Evolutionary conservation across 371 early-diverging fungal species (phyloP).

Genomic region (Entomophthora muscae): DNA sequence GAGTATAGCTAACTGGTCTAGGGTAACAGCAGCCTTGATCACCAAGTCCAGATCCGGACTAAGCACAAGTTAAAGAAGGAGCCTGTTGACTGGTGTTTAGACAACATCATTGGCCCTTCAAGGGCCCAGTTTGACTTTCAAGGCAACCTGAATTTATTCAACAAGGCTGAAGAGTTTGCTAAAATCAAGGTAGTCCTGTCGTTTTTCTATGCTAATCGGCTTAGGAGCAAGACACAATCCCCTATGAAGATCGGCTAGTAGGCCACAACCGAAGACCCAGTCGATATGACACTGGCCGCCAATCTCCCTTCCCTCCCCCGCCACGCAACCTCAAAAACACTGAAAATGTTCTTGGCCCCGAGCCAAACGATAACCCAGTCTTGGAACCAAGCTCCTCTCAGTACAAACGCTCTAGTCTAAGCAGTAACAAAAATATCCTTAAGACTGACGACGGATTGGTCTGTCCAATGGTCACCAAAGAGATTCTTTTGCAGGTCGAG

Average conservation of each 20-base stretch:
- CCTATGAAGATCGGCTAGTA: constrained; percentile 48
- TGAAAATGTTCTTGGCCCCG: constrained; percentile 33
- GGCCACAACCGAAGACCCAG: constrained; percentile 36
- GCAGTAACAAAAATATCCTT: constrained; percentile 18
- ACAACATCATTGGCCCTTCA: constrained; percentile 11
- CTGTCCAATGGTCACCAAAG: constrained; percentile 31
- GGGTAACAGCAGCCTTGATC: background rate
- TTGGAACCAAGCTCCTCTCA: too few relatives aligned
- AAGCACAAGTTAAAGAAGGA: background rate
- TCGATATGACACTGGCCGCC: constrained; percentile 14
- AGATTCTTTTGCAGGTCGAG: constrained; percentile 42
- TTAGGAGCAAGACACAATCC: constrained; percentile 29
- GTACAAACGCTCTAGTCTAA: constrained; percentile 18
- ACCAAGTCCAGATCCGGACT: background rate
- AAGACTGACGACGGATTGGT: constrained; percentile 27
- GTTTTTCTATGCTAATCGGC: background rate
- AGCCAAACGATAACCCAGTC: constrained; percentile 8
- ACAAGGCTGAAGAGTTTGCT: constrained; percentile 62
- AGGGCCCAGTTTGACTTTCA: constrained; percentile 49
- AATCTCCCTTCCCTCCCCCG: constrained; percentile 12
- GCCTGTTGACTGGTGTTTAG: background rate
- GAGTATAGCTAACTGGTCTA: background rate
- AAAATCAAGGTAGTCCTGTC: constrained; percentile 38
- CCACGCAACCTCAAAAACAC: constrained; percentile 7
- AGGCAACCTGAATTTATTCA: constrained; percentile 50